Base-by-base conservation (phyloP, 2,329 filamentous ascomycete species). In the Tolypocladium endophyticum region DNA sequence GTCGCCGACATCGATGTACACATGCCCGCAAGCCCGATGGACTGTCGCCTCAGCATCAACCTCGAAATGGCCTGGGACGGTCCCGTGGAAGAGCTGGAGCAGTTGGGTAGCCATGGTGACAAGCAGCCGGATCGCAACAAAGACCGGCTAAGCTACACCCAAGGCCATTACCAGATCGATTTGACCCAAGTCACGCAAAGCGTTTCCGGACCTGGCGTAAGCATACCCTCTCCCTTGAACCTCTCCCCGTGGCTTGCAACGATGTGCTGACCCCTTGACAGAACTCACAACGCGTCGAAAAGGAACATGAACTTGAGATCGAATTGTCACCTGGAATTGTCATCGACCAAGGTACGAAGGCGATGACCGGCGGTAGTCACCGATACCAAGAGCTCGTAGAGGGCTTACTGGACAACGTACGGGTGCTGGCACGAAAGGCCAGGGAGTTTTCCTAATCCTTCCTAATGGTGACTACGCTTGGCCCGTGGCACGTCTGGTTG, bases 31-130 rank as follows among this genome's bases (percentile, higher is more conserved):
- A 83, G 82, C 11, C 84, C 85, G 3, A 89, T 97, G 68, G 94
- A 99, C 74, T 96, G 92, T 74, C 89, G 94, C 14, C 87, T 99
- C 65, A 96, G 91, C 67, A 86, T 99, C 69, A 97, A 96, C 70
- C 82, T 99, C 2, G 95, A 99, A 83, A 92, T 95, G 83, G 83
- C 87, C 58, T 96, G 87, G 77, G 82, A 91, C 4, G 90, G 92
- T 1, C 68, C 89, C 0, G 79, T 85, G 4, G 77, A 82, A 45
- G 82, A 84, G 61, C 71, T 86, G 18, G 78, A 83, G 65, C 68
- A 72, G 30, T 60, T 74, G 57, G 68, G 68, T 55, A 72, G 64
- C 58, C 74, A 65, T 64, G 72, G 59, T 64, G 78, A 69, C 68
- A 77, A 68, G 35, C 72, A 73, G 64, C 76, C 81, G 8, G 87